A percentile compares a stretch with the other conserved stretches of the same genome.
phyloP scores from a whole-genome alignment of 805 yeast species.

The Candida manassasensis region DNA sequence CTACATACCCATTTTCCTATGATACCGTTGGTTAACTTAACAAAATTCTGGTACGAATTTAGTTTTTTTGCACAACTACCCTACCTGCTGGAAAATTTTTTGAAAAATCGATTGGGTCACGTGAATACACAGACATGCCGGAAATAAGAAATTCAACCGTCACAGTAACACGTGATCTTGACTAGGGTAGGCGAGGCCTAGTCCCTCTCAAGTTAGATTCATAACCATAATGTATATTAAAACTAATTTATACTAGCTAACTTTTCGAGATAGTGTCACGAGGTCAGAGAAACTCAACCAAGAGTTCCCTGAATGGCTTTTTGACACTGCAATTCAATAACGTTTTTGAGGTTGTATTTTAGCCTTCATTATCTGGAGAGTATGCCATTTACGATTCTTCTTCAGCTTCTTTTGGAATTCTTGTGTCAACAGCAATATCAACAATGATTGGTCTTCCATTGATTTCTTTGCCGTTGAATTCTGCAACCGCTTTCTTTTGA shows the following conservation, averaged over 20 bases:
- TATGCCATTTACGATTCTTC: constrained; percentile 17
- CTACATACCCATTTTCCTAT: constrained; percentile 13
- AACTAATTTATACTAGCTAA: not conserved
- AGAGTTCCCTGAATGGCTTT: constrained; percentile 6
- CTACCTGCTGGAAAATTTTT: not conserved
- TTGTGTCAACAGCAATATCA: constrained; percentile 67
- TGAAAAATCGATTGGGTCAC: too few species aligned
- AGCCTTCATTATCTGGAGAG: too few species aligned
- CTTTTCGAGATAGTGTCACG: not conserved
- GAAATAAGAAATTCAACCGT: not conserved
- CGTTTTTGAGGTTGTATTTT: too few species aligned
- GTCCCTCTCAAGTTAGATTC: not conserved
- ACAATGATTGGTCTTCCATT: constrained; percentile 65
- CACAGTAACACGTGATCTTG: not conserved
- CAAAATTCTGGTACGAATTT: not conserved
- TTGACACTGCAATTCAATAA: constrained; percentile 4
- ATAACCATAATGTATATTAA: not conserved
- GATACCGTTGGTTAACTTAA: not conserved
- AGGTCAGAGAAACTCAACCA: constrained; percentile 5
- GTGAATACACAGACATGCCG: too few species aligned
- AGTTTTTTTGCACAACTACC: not conserved
- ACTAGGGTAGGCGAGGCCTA: too few species aligned
- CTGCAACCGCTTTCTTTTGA: constrained; percentile 67
- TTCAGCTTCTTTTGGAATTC: constrained; percentile 24
- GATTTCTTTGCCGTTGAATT: constrained; percentile 60